Base-by-base conservation (phyloP, 2,329 filamentous ascomycete species). In the Colletotrichum sp. region DNA sequence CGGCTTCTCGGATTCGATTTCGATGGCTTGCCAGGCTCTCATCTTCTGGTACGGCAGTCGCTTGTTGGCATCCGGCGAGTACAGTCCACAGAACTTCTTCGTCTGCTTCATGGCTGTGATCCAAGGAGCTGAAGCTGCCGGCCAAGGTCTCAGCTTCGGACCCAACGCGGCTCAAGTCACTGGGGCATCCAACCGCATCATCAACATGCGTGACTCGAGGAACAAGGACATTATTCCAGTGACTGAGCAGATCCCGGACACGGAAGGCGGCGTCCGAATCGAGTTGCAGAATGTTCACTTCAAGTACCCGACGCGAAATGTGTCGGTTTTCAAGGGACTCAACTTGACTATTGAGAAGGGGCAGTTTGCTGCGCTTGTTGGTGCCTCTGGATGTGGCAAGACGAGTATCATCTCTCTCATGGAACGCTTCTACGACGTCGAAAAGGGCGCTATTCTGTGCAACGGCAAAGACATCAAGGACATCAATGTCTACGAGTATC, bases 301-400 rank as follows among this genome's bases (percentile, higher is more conserved):
- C 85, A 89, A 87, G 77, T 93, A 93, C 78, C 91, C 91, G 1
- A 90, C 89, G 0, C 87, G 91, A 62, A 86, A 91, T 71, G 84
- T 88, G 5, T 87, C 88, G 26, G 88, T 93, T 36, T 92, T 93
- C 82, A 88, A 86, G 67, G 89, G 90, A 3, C 84, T 96, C 72
- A 92, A 89, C 79, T 85, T 96, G 75, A 90, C 88, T 8, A 90
- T 95, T 68, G 87, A 92, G 78, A 92, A 91, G 78, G 93, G 93
- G 6, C 92, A 94, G 80, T 95, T 94, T 79, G 92, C 90, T 1
- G 93, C 93, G 2, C 86, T 95, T 2, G 93, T 95, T 7, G 93
- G 94, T 3, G 89, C 93, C 1, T 93, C 91, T 2, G 93, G 93
- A 1, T 94, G 92, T 74, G 93, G 93, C 43, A 95, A 96, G 85